Evolutionary conservation across 768 basidiomycete genomes (phyloP), one percentile per base, ranked within the genome.

Genomic region (Lentinula lateritia): DNA sequence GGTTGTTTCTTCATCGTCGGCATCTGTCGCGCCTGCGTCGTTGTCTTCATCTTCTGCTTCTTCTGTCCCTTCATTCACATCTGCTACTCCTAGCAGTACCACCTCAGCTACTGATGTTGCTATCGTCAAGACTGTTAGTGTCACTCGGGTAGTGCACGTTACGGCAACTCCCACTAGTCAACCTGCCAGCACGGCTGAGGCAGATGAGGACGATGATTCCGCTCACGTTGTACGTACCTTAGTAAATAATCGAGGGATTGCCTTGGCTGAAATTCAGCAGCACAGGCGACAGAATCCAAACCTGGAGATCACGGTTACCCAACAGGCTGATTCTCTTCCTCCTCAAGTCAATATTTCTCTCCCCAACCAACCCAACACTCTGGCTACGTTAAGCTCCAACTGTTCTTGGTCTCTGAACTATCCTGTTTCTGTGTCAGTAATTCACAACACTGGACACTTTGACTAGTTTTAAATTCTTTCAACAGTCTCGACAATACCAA

Each of bases 351-450:
- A 73, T 48, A 67, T 76, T 28, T 39, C 61, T 20, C 66, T 62
- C 71, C 72, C 36, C 75, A 77, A 16, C 62, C 77, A 52, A 73
- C 69, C 65, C 56, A 62, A 71, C n/a, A 64, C 73, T 23, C 66
- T 74, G 10, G 73, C 76, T 8, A 65, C 71, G n/a, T 69, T 89
- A 28, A 72, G 76, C 58, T 66, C 68, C 18, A 74, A 66, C 32
- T 92, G 90, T 66, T 73, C 90, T 45, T 74, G 76, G 73, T 75
- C 85, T 41, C 73, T 92, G 58, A 86, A 85, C 70, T 92, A 86
- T 83, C 90, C 90, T 1, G 76, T 86, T 34, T 80, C 83, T 56
- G 76, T 79, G 90, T 92, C 73, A 66, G 88, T 76, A 36, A 36
- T 35, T 36, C 50, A 28, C 45, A 50, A 36, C 35, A 45, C 8